These are phyloP conservation scores for Termitomyces sp. DNA, from an alignment of 768 basidiomycete species.

Conservation along the genomic window DNA sequence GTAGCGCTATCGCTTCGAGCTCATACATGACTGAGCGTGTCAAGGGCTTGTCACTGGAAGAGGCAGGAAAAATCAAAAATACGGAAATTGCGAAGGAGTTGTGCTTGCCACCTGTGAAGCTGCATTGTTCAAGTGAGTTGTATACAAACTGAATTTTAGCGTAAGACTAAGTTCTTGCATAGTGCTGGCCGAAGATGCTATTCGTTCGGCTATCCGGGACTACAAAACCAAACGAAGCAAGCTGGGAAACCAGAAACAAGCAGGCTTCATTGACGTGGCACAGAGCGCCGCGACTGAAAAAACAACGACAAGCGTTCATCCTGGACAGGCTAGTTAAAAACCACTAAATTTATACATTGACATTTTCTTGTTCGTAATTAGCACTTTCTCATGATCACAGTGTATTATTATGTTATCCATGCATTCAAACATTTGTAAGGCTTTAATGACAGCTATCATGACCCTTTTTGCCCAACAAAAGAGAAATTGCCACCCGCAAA, in stretches of 20 bases:
- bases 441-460: background rate
- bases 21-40: conserved; percentile 99
- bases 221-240: conserved; percentile 81
- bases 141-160: background rate
- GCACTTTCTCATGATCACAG: conserved; percentile 19
- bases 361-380: conserved; percentile 6
- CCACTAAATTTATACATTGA: background rate
- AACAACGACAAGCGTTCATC: conserved; percentile 50
- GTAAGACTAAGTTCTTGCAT: conserved; percentile 19
- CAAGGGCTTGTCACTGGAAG: conserved; percentile 89
- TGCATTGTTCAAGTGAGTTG: conserved; percentile 85
- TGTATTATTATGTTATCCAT: conserved; percentile 31
- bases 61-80: conserved; percentile 96
- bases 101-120: conserved; percentile 92
- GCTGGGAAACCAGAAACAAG: conserved; percentile 46
- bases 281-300: conserved; percentile 53
- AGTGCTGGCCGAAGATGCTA: conserved; percentile 98
- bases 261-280: conserved; percentile 70
- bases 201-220: conserved; percentile 96
- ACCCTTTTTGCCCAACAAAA: conserved; percentile 58
- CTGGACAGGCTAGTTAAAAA: conserved; percentile 30
- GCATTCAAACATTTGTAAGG: conserved; percentile 11
- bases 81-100: conserved; percentile 99
- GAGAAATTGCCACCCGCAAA: conserved; percentile 86
- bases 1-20: conserved; percentile 95